phyloP scores from a whole-genome alignment of 495 filamentous ascomycete genomes.

The Acidiella bohemica region DNA sequence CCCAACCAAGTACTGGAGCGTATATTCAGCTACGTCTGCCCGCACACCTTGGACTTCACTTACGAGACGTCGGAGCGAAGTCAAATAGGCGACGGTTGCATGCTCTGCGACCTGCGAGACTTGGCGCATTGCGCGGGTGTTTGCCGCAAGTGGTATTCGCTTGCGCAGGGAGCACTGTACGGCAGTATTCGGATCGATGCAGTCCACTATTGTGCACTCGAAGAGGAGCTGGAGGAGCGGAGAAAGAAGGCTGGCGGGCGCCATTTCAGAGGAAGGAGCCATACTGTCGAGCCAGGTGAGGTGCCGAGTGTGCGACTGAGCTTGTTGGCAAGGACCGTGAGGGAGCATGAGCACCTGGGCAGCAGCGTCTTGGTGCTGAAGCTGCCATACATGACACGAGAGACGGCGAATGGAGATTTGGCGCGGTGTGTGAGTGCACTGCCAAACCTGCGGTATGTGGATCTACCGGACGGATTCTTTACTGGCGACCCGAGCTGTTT shows the following conservation, averaged over 20 bases:
- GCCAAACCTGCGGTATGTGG: conserved; percentile 78
- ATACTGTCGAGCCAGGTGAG: conserved; percentile 67
- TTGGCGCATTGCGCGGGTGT: conserved; percentile 65
- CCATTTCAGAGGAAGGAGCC: conserved; percentile 48
- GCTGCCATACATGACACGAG: conserved; percentile 91
- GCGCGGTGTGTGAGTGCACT: conserved; percentile 74
- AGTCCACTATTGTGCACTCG: conserved; percentile 87
- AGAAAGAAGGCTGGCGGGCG: conserved; percentile 29
- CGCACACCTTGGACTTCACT: conserved; percentile 60
- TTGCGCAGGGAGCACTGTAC: conserved; percentile 54
- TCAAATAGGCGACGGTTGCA: conserved; percentile 70
- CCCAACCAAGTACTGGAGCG: conserved; percentile 49
- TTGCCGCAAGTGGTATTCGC: conserved; percentile 54
- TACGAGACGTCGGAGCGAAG: conserved; percentile 76
- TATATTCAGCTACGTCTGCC: conserved; percentile 74
- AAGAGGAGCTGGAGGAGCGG: conserved; percentile 61
- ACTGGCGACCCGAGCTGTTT: conserved; percentile 61
- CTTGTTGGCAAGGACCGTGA: conserved; percentile 65
- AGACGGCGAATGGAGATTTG: conserved; percentile 69
- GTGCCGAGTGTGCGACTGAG: conserved; percentile 60
- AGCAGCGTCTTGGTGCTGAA: conserved; percentile 62
- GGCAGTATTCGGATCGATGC: conserved; percentile 80
- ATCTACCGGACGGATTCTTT: conserved; percentile 79
- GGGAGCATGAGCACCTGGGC: conserved; percentile 55
- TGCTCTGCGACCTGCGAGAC: conserved; percentile 91